These are phyloP conservation scores for Cylindrotheca closterium DNA, from an alignment of 108 stramenopile genomes.

Conservation along the genomic window DNA sequence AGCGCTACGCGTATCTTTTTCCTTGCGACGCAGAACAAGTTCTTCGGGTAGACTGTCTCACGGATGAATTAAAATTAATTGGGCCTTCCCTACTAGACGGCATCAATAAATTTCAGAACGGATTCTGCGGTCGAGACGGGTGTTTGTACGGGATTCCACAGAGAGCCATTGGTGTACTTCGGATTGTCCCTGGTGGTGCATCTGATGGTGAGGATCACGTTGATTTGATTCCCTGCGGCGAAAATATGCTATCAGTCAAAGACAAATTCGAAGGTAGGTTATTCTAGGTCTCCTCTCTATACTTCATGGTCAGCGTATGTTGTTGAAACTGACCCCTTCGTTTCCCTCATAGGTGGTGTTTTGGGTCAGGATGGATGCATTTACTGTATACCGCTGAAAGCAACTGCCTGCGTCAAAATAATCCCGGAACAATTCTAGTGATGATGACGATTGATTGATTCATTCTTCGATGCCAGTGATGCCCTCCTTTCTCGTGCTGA, in stretches of 20 bases:
- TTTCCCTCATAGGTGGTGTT: no score
- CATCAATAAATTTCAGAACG: constrained; percentile 73
- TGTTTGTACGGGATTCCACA: constrained; percentile 72
- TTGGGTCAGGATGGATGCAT: constrained; percentile 61
- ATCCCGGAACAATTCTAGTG: constrained; percentile 21
- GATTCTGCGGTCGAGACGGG: constrained; percentile 57
- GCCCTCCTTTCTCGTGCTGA: background rate
- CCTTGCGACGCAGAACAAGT: constrained; percentile 64
- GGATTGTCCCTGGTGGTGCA: constrained; percentile 44
- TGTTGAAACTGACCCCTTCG: no score
- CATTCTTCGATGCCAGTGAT: background rate
- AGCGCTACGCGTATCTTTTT: constrained; percentile 52
- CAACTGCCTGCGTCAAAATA: constrained; percentile 52
- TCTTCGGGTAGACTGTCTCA: constrained; percentile 44
- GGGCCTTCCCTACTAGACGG: constrained; percentile 61
- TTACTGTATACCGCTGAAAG: constrained; percentile 64
- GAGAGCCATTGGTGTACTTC: constrained; percentile 53
- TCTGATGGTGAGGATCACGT: constrained; percentile 43
- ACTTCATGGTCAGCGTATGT: no score
- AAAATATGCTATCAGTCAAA: constrained; percentile 55
- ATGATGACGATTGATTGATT: background rate
- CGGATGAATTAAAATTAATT: constrained; percentile 49
- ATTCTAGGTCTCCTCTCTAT: no score
- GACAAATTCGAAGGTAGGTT: constrained; percentile 80
- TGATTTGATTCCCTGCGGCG: constrained; percentile 62